phyloP scores from a whole-genome alignment of 352 stramenopile species.

The Phytophthora cryptogea region DNA sequence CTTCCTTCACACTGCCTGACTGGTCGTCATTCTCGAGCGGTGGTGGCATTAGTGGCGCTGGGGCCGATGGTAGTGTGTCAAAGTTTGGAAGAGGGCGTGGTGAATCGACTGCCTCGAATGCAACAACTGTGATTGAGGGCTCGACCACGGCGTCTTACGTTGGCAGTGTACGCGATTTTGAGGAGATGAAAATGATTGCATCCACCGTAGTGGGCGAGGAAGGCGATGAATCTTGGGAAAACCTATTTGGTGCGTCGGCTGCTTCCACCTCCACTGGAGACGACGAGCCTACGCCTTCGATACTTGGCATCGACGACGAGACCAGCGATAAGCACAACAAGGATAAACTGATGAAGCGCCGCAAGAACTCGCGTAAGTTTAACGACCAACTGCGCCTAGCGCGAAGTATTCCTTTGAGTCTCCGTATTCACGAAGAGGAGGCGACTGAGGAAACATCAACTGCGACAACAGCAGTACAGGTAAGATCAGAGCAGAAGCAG shows the following conservation, averaged over 20 bases:
- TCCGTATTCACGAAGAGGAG: constrained; percentile 58
- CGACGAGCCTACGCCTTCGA: constrained; percentile 31
- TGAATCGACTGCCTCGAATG: constrained; percentile 41
- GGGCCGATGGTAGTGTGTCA: constrained; percentile 26
- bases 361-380: constrained; percentile 72
- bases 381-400: constrained; percentile 70
- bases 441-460: constrained; percentile 8
- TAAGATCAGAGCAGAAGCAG: constrained; percentile 23
- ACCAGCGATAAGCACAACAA: constrained; percentile 38
- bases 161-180: constrained; percentile 45
- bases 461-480: constrained; percentile 9
- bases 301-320: constrained; percentile 39
- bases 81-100: constrained; percentile 43
- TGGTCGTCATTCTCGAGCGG: constrained; percentile 55
- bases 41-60: constrained; percentile 18
- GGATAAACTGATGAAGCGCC: constrained; percentile 54
- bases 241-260: constrained; percentile 56
- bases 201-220: constrained; percentile 41
- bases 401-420: constrained; percentile 53
- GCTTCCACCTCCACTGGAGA: constrained; percentile 9
- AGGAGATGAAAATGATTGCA: constrained; percentile 75
- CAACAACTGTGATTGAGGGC: constrained; percentile 43
- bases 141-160: constrained; percentile 49
- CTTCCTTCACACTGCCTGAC: constrained; percentile 61
- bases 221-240: constrained; percentile 69